These are phyloP conservation scores for Mycena sanguinolenta DNA, from an alignment of 768 basidiomycete genomes.

Conservation along the genomic window DNA sequence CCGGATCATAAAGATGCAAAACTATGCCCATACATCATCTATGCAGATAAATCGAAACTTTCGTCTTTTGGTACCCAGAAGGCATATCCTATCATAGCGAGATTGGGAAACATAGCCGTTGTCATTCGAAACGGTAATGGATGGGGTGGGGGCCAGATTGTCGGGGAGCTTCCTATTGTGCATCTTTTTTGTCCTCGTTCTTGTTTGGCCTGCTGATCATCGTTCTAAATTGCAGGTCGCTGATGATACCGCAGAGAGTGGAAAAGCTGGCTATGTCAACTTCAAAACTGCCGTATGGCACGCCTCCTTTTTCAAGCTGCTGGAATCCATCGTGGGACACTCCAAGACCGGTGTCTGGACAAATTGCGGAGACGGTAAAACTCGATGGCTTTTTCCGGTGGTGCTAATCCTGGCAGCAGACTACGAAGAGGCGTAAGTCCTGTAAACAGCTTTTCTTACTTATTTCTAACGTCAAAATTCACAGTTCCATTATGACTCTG, in stretches of 20 bases:
- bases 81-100: slow-evolving; percentile 36
- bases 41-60: too few species aligned
- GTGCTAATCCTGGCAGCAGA: slow-evolving; percentile 56
- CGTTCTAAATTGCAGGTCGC: too few species aligned
- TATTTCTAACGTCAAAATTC: neutral
- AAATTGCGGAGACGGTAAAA: slow-evolving; percentile 46
- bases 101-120: slow-evolving; percentile 28
- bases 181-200: too few species aligned
- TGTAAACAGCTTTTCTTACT: neutral
- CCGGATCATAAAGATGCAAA: too few species aligned
- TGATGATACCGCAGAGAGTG: too few species aligned
- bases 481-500: neutral
- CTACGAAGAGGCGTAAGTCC: slow-evolving; percentile 41
- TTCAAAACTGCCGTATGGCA: slow-evolving; percentile 57
- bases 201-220: too few species aligned
- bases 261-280: slow-evolving; percentile 37
- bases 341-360: slow-evolving; percentile 40
- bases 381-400: slow-evolving; percentile 48
- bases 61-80: slow-evolving; percentile 37
- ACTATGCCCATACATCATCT: too few species aligned
- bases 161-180: slow-evolving; percentile 37
- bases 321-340: slow-evolving; percentile 41
- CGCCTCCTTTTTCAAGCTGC: slow-evolving; percentile 45
- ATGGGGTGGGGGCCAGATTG: slow-evolving; percentile 36
- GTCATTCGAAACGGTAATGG: slow-evolving; percentile 31